phyloP scores from a whole-genome alignment of 345 rosid genomes.

The Salix caprea region DNA sequence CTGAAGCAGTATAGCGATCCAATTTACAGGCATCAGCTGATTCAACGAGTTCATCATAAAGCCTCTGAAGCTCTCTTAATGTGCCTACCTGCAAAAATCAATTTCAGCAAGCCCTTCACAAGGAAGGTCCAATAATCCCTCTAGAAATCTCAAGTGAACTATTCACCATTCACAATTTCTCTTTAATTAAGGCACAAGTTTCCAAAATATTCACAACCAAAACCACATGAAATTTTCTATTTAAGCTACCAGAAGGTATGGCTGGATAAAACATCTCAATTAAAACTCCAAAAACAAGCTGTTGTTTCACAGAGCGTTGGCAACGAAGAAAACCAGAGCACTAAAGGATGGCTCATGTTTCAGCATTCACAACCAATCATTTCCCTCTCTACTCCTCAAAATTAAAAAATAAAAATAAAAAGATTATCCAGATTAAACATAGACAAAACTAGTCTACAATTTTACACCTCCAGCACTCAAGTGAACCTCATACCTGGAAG shows the following conservation, averaged over 20 bases:
- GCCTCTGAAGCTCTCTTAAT: conserved; percentile 82
- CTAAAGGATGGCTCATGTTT: neutral
- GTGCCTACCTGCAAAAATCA: conserved; percentile 58
- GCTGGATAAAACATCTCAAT: neutral
- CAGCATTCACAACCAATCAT: neutral
- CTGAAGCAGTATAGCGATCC: conserved; percentile 87
- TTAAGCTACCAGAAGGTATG: neutral
- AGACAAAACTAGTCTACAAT: neutral
- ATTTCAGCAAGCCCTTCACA: neutral
- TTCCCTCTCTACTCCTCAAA: neutral
- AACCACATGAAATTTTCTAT: neutral
- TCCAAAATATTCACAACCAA: neutral
- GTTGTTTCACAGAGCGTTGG: neutral
- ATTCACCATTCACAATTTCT: neutral
- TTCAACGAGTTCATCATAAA: conserved; percentile 73
- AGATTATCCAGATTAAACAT: neutral
- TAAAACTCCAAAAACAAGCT: neutral
- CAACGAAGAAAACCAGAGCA: neutral
- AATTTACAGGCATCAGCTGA: conserved; percentile 75
- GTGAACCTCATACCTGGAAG: conserved; percentile 58
- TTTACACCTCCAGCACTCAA: neutral
- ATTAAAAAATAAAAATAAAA: neutral
- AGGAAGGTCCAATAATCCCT: neutral
- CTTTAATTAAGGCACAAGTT: neutral
- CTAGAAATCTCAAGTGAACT: neutral